These are phyloP conservation scores for Triglochin maritima DNA, from an alignment of 106 monocot species.

Conservation along the genomic window DNA sequence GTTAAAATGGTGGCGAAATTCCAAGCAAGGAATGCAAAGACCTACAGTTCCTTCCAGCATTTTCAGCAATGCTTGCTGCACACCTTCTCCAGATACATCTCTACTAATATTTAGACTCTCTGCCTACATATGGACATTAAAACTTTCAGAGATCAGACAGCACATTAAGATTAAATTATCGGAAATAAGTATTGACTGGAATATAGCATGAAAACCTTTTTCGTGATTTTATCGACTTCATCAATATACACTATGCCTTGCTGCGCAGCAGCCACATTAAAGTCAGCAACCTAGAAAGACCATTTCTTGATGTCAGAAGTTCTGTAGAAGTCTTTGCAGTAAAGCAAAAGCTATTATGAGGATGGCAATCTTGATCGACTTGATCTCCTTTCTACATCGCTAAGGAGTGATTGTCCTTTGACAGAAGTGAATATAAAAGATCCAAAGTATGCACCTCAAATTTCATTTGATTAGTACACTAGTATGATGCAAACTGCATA, in stretches of 20 bases:
- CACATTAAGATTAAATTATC: not conserved
- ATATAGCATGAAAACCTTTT: conserved; percentile 33
- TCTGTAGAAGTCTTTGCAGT: too few relatives aligned
- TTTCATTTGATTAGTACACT: too few relatives aligned
- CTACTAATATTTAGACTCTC: conserved; percentile 64
- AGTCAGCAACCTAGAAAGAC: conserved; percentile 45
- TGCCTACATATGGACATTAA: conserved; percentile 20
- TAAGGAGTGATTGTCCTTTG: too few relatives aligned
- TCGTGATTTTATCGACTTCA: conserved; percentile 74
- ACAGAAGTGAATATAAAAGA: too few relatives aligned
- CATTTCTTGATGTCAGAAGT: too few relatives aligned
- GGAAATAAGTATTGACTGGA: not conserved
- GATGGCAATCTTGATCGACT: too few relatives aligned
- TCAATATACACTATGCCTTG: conserved; percentile 68
- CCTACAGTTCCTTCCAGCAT: conserved; percentile 94
- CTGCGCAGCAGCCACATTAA: conserved; percentile 54
- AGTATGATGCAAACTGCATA: too few relatives aligned
- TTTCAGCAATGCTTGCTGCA: conserved; percentile 80
- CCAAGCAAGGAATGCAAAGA: not conserved
- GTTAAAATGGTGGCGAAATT: too few relatives aligned
- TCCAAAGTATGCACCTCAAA: too few relatives aligned
- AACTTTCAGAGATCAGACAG: not conserved
- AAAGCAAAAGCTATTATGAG: too few relatives aligned
- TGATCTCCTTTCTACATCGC: too few relatives aligned
- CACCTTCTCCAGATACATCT: conserved; percentile 89